Evolutionary conservation across 2,329 filamentous ascomycete species (phyloP), one percentile per base, ranked within the genome.

Genomic region (Rhynchosporium secalis): DNA sequence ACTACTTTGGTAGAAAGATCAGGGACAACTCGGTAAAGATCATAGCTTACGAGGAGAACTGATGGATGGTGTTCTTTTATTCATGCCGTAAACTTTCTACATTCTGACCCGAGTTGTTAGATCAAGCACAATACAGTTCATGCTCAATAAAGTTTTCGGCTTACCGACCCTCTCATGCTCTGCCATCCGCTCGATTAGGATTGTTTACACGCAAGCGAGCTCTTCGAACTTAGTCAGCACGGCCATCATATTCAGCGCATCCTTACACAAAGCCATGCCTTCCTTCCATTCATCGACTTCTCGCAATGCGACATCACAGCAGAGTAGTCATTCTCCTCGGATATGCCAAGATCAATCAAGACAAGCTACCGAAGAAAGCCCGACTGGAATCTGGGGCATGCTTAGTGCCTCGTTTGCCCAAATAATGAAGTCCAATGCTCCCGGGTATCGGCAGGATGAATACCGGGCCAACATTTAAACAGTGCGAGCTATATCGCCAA

Each of bases 201-300:
- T 13, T 54, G 49, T 54, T 54, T n/a, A 41, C 36, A 54, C n/a
- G 20, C n/a, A 54, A 54, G 20, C 49, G 49, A 54, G 49, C 2
- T 33, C 33, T 13, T 2, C 5, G 36, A 9, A n/a, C 8, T 41
- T 20, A 36, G 38, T 13, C 49, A 54, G 33, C n/a, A 40, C 15
- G 33, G 6, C 29, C 12, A 48, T 2, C 46, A 15, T 28, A 49
- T 33, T 5, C 29, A 4, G 13, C 47, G 7, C 33, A 49, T 15
- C 26, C 7, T 3, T 29, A 49, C 28, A 36, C 33, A 36, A 10
- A 36, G 33, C 1, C 33, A 36, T 36, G 9, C 9, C n/a, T 46
- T n/a, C 4, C n/a, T 46, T 8, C 41, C 12, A 15, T n/a, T 20
- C 3, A 45, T n/a, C 5, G n/a, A 46, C 5, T 46, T 6, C 10